These are phyloP conservation scores for Pyracantha coccinea DNA, from an alignment of 331 rosid genomes.

Conservation along the genomic window DNA sequence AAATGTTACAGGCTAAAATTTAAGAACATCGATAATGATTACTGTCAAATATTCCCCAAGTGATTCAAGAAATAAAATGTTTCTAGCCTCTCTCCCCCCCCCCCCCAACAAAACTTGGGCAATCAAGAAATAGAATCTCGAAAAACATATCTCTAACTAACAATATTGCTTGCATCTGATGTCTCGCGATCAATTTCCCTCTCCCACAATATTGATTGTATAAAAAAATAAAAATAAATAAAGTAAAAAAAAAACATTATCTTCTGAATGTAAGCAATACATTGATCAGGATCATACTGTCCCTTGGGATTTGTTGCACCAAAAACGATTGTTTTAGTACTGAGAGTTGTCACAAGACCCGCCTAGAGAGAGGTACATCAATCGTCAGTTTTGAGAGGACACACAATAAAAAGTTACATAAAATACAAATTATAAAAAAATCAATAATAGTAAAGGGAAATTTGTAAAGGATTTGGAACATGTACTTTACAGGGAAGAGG, in stretches of 20 bases:
- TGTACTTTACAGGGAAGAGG: neutral
- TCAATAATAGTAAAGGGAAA: neutral
- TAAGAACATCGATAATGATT: neutral
- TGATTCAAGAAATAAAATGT: constrained; percentile 2
- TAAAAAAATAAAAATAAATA: too few species aligned
- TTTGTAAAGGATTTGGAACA: neutral
- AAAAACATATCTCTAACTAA: neutral
- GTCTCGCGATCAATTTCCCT: too few species aligned
- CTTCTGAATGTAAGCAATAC: constrained; percentile 44
- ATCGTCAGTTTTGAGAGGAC: neutral
- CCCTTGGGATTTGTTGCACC: constrained; percentile 99
- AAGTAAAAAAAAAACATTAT: constrained; percentile 11
- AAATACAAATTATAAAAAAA: neutral
- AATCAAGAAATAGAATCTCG: neutral
- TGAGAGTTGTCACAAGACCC: constrained; percentile 96
- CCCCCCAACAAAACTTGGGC: neutral
- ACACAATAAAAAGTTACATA: neutral
- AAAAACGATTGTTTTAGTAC: constrained; percentile 84
- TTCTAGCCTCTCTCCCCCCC: neutral
- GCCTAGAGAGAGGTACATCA: constrained; percentile 52
- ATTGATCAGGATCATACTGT: constrained; percentile 88
- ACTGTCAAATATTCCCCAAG: neutral
- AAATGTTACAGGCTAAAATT: neutral
- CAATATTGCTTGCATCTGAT: too few species aligned
- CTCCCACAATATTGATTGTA: too few species aligned